Evolutionary conservation across 2,329 filamentous ascomycete species (phyloP).

Genomic region (Aspergillus awamori): DNA sequence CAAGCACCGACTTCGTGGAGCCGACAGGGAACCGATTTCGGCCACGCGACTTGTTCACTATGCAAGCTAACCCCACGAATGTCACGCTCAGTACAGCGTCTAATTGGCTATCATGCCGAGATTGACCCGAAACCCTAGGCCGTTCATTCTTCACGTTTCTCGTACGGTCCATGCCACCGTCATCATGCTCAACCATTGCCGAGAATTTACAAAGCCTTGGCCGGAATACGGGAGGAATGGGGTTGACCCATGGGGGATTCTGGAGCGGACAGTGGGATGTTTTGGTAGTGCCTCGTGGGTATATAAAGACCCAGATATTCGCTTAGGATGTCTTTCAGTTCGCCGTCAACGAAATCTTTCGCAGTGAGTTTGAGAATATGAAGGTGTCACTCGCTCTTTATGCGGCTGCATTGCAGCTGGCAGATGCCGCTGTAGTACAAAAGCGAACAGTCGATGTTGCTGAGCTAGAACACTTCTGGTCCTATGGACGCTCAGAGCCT

Average conservation of each 20-base stretch:
- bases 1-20: neutral
- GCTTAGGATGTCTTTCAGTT: neutral
- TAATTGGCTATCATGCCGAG: neutral
- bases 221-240: no score
- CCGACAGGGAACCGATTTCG: neutral
- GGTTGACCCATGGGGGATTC: neutral
- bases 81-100: no score
- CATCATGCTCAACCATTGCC: neutral
- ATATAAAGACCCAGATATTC: neutral
- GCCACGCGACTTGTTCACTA: neutral
- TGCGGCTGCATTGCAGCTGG: neutral
- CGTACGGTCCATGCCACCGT: neutral
- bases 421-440: slow-evolving; percentile 1
- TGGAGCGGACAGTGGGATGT: neutral
- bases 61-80: neutral
- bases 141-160: neutral
- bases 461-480: slow-evolving; percentile 2
- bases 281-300: neutral
- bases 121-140: neutral
- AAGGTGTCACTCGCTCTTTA: neutral
- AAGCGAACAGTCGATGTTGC: neutral
- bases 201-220: neutral
- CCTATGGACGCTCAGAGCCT: slow-evolving; percentile 7
- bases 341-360: neutral
- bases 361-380: neutral